Conservation (phyloP, 352 stramenopile genomes). For the Thalassiosira livingstoniorum region DNA sequence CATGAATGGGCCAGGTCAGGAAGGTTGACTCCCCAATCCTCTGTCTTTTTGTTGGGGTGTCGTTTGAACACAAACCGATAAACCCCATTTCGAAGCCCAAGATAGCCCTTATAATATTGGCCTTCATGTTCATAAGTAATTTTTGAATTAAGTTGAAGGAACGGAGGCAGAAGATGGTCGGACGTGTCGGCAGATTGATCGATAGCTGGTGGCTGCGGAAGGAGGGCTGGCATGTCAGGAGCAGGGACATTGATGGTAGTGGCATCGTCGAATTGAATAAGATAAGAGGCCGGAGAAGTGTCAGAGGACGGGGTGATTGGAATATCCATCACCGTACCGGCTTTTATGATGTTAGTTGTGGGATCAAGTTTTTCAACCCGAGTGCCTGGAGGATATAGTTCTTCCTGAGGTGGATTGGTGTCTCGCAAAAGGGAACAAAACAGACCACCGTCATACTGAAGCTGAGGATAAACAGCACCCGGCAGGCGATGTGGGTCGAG, state of each 20-base stretch:
- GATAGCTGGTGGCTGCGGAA: neutral
- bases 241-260: neutral
- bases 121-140: constrained; percentile 26
- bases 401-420: neutral
- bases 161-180: neutral
- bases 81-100: neutral
- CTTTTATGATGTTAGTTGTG: neutral
- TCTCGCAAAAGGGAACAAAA: constrained; percentile 7
- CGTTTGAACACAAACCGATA: constrained; percentile 8
- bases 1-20: constrained; percentile 16
- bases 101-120: constrained; percentile 17
- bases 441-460: constrained; percentile 22
- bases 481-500: constrained; percentile 12
- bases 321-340: constrained; percentile 12
- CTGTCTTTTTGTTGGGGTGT: neutral
- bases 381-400: constrained; percentile 25
- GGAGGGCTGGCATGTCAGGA: neutral
- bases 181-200: neutral
- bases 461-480: neutral
- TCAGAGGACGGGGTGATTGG: neutral
- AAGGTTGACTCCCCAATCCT: constrained; percentile 13
- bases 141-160: constrained; percentile 6
- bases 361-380: neutral
- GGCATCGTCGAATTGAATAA: neutral
- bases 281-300: neutral